Base-by-base conservation (phyloP, 202 grass and related monocot genomes). In the Brachypodium distachyon region DNA sequence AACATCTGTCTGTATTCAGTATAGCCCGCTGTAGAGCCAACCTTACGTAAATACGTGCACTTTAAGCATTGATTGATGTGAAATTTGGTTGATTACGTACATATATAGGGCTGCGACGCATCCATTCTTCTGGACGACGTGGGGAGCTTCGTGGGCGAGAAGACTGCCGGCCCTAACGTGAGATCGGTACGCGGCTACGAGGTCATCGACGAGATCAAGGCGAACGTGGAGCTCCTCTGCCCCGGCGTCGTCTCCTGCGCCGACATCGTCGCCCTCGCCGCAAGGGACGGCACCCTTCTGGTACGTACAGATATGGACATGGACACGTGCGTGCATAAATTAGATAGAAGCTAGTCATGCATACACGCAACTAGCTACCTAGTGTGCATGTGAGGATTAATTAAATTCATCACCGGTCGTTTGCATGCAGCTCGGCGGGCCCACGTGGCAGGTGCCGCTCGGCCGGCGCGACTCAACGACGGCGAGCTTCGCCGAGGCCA, bases 161-260 rank as follows among this genome's bases (percentile, higher is more conserved):
- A 93, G 70, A 73, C 62, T 4, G 84, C 84, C 3, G 0, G 2
- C 17, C 85, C 87, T 0, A 93, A 93, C 68, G 9, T 0, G 0
- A 85, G 88, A 18, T 93, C 91, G 36, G 78, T 93, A n/a, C n/a
- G n/a, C n/a, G n/a, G n/a, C n/a, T n/a, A n/a, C n/a, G n/a, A n/a
- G n/a, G n/a, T n/a, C n/a, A 93, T 90, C 41, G 84, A 90, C 81
- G 25, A 67, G 31, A 90, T 93, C 70, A 92, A 92, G 81, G 1
- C 21, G 1, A 55, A 32, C 22, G 86, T 93, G 22, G 90, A 93
- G 82, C 19, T 61, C 25, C 85, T n/a, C 29, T 92, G 93, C 47
- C 93, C 89, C 5, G 64, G 77, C 47, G 84, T 87, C 2, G 83
- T 96, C 50, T 96, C 93, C 48, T 92, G 93, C 22, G 84, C 93